These are phyloP conservation scores for Exophiala sideris DNA, from an alignment of 2,329 filamentous ascomycete species.

Conservation along the genomic window DNA sequence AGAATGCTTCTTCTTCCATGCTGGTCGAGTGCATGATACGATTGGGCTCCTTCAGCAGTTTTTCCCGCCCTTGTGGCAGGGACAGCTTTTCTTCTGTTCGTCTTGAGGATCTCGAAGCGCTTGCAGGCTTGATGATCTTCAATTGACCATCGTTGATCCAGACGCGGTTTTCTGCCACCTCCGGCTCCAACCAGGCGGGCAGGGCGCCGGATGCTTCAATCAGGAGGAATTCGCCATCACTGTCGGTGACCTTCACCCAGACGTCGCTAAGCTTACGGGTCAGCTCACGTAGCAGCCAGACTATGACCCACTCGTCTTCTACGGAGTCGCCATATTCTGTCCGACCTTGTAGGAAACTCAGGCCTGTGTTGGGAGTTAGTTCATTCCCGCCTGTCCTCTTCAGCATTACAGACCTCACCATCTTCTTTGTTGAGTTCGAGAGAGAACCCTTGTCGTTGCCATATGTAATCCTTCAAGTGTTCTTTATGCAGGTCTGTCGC, in stretches of 20 bases:
- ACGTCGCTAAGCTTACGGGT: slow-evolving; percentile 67
- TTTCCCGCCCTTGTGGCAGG: slow-evolving; percentile 61
- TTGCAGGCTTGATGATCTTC: slow-evolving; percentile 61
- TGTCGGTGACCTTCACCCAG: slow-evolving; percentile 81
- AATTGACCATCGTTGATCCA: slow-evolving; percentile 82
- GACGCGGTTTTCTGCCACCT: slow-evolving; percentile 79
- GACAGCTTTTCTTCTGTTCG: slow-evolving; percentile 50
- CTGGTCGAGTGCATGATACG: slow-evolving; percentile 67
- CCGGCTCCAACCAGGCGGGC: slow-evolving; percentile 87
- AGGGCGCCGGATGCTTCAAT: slow-evolving; percentile 87
- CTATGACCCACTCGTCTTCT: slow-evolving; percentile 96
- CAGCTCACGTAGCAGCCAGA: slow-evolving; percentile 80
- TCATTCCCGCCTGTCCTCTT: slow-evolving; percentile 15
- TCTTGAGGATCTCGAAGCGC: slow-evolving; percentile 46
- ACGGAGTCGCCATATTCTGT: slow-evolving; percentile 92
- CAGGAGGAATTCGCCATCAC: slow-evolving; percentile 91
- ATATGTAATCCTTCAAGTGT: slow-evolving; percentile 82
- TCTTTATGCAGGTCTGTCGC: slow-evolving; percentile 61
- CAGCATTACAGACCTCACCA: slow-evolving; percentile 45
- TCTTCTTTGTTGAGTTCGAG: slow-evolving; percentile 61
- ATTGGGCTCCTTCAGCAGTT: slow-evolving; percentile 56
- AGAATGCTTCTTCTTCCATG: slow-evolving; percentile 86
- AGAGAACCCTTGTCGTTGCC: slow-evolving; percentile 83
- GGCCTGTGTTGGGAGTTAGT: slow-evolving; percentile 36
- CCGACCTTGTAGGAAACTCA: slow-evolving; percentile 65